Evolutionary conservation across 2,329 filamentous ascomycete species (phyloP), one percentile per base, ranked within the genome.

Genomic region (Aspergillus candidus): DNA sequence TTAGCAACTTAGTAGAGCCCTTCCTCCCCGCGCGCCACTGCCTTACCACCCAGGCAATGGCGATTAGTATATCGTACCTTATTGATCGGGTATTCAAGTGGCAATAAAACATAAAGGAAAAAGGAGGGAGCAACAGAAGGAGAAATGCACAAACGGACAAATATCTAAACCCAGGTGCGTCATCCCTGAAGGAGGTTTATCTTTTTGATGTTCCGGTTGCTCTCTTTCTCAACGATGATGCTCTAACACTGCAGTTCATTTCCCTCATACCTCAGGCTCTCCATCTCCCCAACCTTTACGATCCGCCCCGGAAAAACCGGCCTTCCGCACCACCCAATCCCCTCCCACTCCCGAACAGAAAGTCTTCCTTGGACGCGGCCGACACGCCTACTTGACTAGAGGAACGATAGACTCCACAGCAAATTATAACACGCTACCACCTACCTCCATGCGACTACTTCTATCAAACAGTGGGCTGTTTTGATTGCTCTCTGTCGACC

Each of bases 261-360:
- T 53, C 49, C 41, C 51, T 58, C 40, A 51, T 44, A 41, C 44
- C 33, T 35, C 30, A 41, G 44, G 43, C 47, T 53, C 46, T 44
- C 35, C 35, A 15, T 43, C 34, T 37, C 34, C 37, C 38, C 42
- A 33, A 17, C 32, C 31, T 45, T 39, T 27, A 35, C 38, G 43
- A 36, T 49, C 46, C 41, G 8, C 18, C 18, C 43, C 61, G 61
- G 61, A 65, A 63, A 62, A 65, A 65, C 60, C 46, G 44, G 40
- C 44, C 37, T 50, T 58, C 61, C 61, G 61, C 48, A 49, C 46
- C 48, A 49, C 49, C 54, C 52, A 56, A 55, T 51, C 32, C 33
- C 44, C 39, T 37, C 47, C 15, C 35, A 15, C 33, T 32, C 44
- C 54, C 49, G 45, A 41, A 44, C 40, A 43, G 49, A 58, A 62